These are phyloP conservation scores for Diversispora epigaea DNA, from an alignment of 192 early-diverging fungal genomes.

Conservation along the genomic window DNA sequence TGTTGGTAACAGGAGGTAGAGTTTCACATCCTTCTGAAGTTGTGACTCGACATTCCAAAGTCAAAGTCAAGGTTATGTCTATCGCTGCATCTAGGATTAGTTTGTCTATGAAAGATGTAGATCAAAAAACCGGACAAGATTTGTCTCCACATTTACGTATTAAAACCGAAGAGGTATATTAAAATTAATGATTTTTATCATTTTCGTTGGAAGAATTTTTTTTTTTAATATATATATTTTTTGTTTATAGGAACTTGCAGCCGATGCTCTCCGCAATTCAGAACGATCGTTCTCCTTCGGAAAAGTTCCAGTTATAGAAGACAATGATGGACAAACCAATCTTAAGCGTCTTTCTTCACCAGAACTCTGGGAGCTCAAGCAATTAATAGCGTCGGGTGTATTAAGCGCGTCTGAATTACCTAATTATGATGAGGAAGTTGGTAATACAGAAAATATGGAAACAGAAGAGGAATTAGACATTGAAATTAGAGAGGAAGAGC, in stretches of 20 bases:
- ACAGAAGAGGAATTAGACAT: conserved; percentile 95
- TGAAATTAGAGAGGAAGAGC: conserved; percentile 94
- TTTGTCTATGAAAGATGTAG: conserved; percentile 95
- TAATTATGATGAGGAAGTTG: conserved; percentile 85
- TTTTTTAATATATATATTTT: background rate
- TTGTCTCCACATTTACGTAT: conserved; percentile 79
- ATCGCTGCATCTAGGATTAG: conserved; percentile 78
- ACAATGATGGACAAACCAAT: conserved; percentile 43
- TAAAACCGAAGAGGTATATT: conserved; percentile 47
- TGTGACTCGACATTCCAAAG: conserved; percentile 74
- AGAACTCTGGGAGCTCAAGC: conserved; percentile 96
- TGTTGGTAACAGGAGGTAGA: conserved; percentile 62
- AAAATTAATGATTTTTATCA: background rate
- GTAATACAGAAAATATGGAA: conserved; percentile 77
- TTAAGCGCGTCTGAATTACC: conserved; percentile 84
- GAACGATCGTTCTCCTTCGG: conserved; percentile 55
- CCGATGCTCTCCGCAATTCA: conserved; percentile 60
- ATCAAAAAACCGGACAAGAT: conserved; percentile 89
- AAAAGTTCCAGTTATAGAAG: conserved; percentile 46
- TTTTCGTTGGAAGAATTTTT: background rate
- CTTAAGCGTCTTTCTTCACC: conserved; percentile 90
- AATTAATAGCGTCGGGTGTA: conserved; percentile 94
- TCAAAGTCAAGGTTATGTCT: conserved; percentile 96
- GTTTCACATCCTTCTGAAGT: conserved; percentile 83
- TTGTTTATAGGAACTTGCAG: conserved; percentile 52